Evolutionary conservation across 176 grass and related monocot species (phyloP).

Genomic region (Lolium rigidum): DNA sequence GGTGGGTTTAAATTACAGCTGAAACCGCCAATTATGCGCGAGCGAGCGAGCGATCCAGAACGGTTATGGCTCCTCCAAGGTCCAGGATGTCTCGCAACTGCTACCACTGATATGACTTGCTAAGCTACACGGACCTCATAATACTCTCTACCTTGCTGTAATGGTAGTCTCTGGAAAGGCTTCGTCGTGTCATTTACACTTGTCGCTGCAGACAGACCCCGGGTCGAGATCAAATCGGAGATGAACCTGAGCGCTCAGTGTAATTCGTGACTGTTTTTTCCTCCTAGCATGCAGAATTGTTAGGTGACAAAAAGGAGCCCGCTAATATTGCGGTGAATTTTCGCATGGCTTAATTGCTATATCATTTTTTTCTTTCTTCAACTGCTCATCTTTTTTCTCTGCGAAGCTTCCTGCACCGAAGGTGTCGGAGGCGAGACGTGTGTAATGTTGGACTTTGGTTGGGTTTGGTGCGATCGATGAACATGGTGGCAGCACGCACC

Average conservation of each 20-base stretch:
- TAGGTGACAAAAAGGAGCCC: not conserved
- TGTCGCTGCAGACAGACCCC: slow-evolving; percentile 31
- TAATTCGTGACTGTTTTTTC: not conserved
- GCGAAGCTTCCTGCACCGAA: slow-evolving; percentile 10
- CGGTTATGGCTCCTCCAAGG: slow-evolving; percentile 47
- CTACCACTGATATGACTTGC: slow-evolving; percentile 38
- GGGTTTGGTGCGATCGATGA: not conserved
- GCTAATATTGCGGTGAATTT: not conserved
- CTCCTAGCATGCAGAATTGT: not conserved
- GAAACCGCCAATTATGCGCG: slow-evolving; percentile 45
- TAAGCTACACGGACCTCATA: not conserved
- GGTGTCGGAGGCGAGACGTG: not conserved
- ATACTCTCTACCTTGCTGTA: not conserved
- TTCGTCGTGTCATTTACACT: not conserved
- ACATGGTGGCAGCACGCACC: not conserved
- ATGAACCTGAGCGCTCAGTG: not conserved
- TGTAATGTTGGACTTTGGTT: not conserved
- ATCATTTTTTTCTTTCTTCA: not conserved
- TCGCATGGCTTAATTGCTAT: not conserved
- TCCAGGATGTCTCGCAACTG: slow-evolving; percentile 56
- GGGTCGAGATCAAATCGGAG: slow-evolving; percentile 21
- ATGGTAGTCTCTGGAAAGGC: not conserved
- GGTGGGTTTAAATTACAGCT: slow-evolving; percentile 32
- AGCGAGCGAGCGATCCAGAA: not conserved
- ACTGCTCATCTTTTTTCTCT: not conserved